Conservation (phyloP, 768 basidiomycete genomes). For the Tephrocybe sp. region DNA sequence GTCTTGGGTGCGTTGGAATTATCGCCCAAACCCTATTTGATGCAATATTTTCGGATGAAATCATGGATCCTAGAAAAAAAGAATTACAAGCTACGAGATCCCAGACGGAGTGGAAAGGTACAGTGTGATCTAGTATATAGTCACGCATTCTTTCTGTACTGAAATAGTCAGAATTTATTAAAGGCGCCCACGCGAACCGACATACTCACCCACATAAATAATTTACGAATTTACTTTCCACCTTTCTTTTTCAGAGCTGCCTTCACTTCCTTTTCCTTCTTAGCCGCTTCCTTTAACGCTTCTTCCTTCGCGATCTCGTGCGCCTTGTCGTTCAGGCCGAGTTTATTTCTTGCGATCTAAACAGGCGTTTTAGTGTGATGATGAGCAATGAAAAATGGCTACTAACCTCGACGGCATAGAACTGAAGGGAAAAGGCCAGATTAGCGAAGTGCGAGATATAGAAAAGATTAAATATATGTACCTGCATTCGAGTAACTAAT, state of each 20-base stretch:
- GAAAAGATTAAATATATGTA: conserved; percentile 26
- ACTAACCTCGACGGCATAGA: conserved; percentile 86
- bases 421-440: conserved; percentile 40
- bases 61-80: too few species aligned
- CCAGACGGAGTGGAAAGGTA: too few species aligned
- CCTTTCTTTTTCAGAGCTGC: conserved; percentile 33
- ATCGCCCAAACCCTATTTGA: too few species aligned
- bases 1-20: too few species aligned
- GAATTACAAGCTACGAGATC: too few species aligned
- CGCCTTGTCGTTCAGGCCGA: conserved; percentile 86
- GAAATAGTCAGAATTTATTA: too few species aligned
- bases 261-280: conserved; percentile 49
- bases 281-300: conserved; percentile 60
- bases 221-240: conserved; percentile 6
- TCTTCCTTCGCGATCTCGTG: conserved; percentile 81
- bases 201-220: too few species aligned
- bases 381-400: neutral
- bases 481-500: conserved; percentile 71
- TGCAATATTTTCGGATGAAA: too few species aligned
- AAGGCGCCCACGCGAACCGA: too few species aligned
- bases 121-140: too few species aligned
- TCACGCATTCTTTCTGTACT: too few species aligned
- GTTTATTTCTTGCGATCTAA: conserved; percentile 88
- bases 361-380: neutral
- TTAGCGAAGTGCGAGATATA: neutral